Evolutionary conservation across 768 basidiomycete genomes (phyloP), one percentile per base, ranked within the genome.

Genomic region (Boletus rubescentipes): DNA sequence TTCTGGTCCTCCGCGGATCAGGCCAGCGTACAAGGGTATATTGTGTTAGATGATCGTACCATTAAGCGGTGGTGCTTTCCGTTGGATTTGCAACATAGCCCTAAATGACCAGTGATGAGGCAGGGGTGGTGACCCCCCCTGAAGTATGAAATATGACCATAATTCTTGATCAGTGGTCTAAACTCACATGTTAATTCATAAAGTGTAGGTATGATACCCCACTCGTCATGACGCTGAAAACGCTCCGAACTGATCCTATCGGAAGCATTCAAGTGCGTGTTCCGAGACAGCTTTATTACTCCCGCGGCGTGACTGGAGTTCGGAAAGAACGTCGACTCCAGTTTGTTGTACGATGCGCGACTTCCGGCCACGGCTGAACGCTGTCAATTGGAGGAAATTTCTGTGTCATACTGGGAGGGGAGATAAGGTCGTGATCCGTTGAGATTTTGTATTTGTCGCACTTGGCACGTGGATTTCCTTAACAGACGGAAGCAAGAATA

Each of bases 351-450:
- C 43, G 58, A 51, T 57, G 62, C 54, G 56, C 35, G 55, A 31
- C 54, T 56, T 65, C 56, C 48, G 62, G 50, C 46, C 42, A 59
- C 60, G 43, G 53, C 54, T 38, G 53, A n/a, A n/a, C 21, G 38
- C 32, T 52, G 62, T 56, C 65, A 40, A 29, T 37, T 41, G 16
- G 14, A 39, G 55, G 57, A 23, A 62, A 52, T 47, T 10, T n/a
- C 26, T 4, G 26, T 30, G 54, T 49, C 57, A 53, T 54, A 50
- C 46, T 20, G 20, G 60, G 46, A 15, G 43, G 66, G 65, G 65
- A 66, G 65, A 68, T 66, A 66, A 66, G 65, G 65, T 63, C 65
- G 53, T 60, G 66, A 66, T 66, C 65, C 65, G 65, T 58, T 47
- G 26, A 66, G 66, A 68, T 68, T 58, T 26, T 44, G 52, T 4